Base-by-base conservation (phyloP, 2,329 filamentous ascomycete species). In the Bipolaris bicolor region DNA sequence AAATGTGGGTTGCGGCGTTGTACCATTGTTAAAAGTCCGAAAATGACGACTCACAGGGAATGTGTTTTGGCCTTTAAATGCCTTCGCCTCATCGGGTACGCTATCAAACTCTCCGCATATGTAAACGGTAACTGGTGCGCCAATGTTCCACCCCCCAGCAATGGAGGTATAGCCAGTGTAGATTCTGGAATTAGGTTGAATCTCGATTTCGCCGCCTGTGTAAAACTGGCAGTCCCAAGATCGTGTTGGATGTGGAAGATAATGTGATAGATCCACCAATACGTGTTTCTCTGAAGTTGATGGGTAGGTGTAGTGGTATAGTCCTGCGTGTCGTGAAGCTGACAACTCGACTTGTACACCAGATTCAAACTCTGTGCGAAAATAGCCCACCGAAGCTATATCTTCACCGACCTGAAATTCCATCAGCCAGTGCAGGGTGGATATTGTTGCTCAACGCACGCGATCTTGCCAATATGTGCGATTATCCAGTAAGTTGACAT, bases 251-350 rank as follows among this genome's bases (percentile, higher is more conserved):
- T 75, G 64, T 3, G 74, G 74, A 5, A 76, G 49, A 37, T 75
- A 76, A 61, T 84, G 84, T 43, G 82, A 80, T 10, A 81, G 67
- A 56, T 83, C 81, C 0, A 82, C 76, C 2, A 83, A 62, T 5
- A 83, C 64, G 29, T 81, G 77, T 11, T 74, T 77, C 5, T 76
- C 75, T 2, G 75, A 58, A n/a, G 55, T 37, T 22, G 63, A 52
- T 0, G 81, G 79, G 31, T 69, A 78, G 0, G 67, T 73, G 57
- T 79, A 78, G 39, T 71, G 72, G 18, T 77, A 60, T 1, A 78
- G 48, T 5, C 75, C 76, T 34, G 76, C 71, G 53, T 77, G 75
- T n/a, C 74, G 64, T 9, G 72, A 71, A 4, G 75, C 71, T 2
- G 76, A 67, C 1, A 79, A 65, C 46, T 78, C 72, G 13, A 77